Evolutionary conservation across 2,329 filamentous ascomycete genomes (phyloP).

Genomic region (Curvularia lunata): DNA sequence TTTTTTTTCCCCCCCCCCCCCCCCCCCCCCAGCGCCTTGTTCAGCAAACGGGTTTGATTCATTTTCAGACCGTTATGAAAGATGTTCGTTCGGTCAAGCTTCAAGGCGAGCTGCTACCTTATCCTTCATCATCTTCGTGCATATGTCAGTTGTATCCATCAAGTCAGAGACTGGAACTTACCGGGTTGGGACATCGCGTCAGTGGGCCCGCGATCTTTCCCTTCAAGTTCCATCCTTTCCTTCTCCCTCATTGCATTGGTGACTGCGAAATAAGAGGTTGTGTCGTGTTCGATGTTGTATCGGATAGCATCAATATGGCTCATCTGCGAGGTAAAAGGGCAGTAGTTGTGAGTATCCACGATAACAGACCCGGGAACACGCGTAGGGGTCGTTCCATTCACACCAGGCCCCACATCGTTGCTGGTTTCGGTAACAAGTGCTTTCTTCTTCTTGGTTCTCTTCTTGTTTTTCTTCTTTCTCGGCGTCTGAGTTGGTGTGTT

Average conservation of each 20-base stretch:
- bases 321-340: conserved; percentile 19
- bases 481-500: conserved; percentile 2
- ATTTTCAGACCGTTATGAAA: neutral
- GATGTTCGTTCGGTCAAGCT: neutral
- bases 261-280: conserved; percentile 12
- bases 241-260: conserved; percentile 10
- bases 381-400: neutral
- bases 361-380: neutral
- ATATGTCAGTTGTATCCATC: neutral
- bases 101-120: neutral
- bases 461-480: conserved; percentile 35
- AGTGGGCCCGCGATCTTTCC: neutral
- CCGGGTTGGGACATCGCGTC: neutral
- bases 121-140: neutral
- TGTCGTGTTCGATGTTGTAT: conserved; percentile 7
- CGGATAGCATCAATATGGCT: conserved; percentile 22
- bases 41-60: neutral
- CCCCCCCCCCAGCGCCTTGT: neutral
- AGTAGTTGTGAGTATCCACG: conserved; percentile 2
- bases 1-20: no score
- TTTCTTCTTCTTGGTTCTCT: conserved; percentile 54
- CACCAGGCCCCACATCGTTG: neutral
- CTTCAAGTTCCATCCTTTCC: neutral
- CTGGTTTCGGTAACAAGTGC: neutral
- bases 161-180: neutral